phyloP scores from a whole-genome alignment of 208 protist species.

The Herpetomonas tarakana region DNA sequence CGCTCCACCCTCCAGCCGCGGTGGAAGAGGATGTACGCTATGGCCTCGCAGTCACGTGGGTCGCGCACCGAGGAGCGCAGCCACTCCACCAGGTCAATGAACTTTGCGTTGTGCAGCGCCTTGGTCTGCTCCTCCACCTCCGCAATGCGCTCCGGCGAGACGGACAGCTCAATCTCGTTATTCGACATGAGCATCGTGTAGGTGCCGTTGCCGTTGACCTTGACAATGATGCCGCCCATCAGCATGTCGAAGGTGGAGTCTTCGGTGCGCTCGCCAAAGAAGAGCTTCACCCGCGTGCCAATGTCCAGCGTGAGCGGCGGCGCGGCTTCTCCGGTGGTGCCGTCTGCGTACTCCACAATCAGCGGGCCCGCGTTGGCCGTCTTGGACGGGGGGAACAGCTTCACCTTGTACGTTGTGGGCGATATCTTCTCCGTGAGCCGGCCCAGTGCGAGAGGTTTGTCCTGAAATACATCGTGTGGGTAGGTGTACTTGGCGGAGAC shows the following conservation, averaged over 20 bases:
- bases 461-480: slow-evolving; percentile 41
- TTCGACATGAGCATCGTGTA: slow-evolving; percentile 69
- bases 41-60: slow-evolving; percentile 53
- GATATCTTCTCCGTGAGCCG: slow-evolving; percentile 42
- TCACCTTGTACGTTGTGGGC: slow-evolving; percentile 36
- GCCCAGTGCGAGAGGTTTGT: slow-evolving; percentile 54
- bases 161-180: slow-evolving; percentile 69
- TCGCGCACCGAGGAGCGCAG: slow-evolving; percentile 65
- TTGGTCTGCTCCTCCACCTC: slow-evolving; percentile 47
- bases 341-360: neutral
- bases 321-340: slow-evolving; percentile 7
- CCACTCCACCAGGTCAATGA: slow-evolving; percentile 67
- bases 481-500: slow-evolving; percentile 44
- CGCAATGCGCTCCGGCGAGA: slow-evolving; percentile 53
- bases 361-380: slow-evolving; percentile 6
- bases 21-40: slow-evolving; percentile 70
- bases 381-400: slow-evolving; percentile 6
- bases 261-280: slow-evolving; percentile 15
- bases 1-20: slow-evolving; percentile 78
- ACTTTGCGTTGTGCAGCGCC: slow-evolving; percentile 47
- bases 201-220: slow-evolving; percentile 51
- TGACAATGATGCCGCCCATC: slow-evolving; percentile 62
- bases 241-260: slow-evolving; percentile 22
- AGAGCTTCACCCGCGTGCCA: slow-evolving; percentile 30
- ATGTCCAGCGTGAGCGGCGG: slow-evolving; percentile 26